Evolutionary conservation across 768 basidiomycete genomes (phyloP).

Genomic region (Tricholoma terreum): DNA sequence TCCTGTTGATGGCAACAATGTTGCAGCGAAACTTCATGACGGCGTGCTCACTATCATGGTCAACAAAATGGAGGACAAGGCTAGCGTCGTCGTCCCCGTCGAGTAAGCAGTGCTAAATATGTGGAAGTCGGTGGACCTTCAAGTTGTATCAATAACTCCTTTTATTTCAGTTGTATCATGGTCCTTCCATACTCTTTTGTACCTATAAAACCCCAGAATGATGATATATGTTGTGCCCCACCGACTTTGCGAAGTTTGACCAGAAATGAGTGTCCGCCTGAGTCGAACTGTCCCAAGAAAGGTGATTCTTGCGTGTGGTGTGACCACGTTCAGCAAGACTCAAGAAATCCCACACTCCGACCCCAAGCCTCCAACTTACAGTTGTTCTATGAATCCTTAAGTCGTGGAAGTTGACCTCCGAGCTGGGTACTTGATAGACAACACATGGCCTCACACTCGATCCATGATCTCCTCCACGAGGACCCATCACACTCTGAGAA

Average conservation of each 20-base stretch:
- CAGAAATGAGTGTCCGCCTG: background rate
- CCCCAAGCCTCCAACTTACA: conserved; percentile 8
- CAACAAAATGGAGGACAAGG: conserved; percentile 59
- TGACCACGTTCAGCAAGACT: background rate
- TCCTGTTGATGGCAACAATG: conserved; percentile 53
- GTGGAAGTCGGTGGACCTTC: background rate
- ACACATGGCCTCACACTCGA: conserved; percentile 2
- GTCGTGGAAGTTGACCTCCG: background rate
- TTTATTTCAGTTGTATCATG: background rate
- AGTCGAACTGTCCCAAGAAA: background rate
- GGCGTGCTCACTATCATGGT: conserved; percentile 66
- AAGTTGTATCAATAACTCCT: background rate
- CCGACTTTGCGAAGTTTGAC: background rate
- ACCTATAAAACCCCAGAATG: background rate
- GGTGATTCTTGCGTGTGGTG: no score
- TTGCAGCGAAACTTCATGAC: conserved; percentile 63
- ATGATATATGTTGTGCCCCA: background rate
- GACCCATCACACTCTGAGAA: background rate
- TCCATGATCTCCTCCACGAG: background rate
- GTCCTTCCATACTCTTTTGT: background rate
- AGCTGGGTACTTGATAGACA: background rate
- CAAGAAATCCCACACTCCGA: conserved; percentile 3
- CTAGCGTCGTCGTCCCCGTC: conserved; percentile 45
- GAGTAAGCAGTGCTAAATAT: conserved; percentile 24
- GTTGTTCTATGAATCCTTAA: conserved; percentile 14